Percentiles rank a stretch among this genome's conserved stretches.
phyloP scores from a whole-genome alignment of 1,284 basidiomycete genomes.

The Malassezia yamatoensis region DNA sequence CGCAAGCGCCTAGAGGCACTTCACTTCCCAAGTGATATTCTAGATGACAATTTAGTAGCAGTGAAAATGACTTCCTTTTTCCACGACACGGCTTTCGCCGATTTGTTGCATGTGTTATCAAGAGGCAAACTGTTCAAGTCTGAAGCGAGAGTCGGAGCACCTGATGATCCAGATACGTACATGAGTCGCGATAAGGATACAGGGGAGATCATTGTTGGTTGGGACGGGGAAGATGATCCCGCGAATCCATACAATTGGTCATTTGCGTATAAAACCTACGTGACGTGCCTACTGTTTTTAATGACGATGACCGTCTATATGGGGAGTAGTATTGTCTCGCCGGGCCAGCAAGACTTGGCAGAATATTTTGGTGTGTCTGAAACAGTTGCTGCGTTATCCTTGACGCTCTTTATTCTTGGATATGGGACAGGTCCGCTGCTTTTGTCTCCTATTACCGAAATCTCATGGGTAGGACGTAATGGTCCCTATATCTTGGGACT shows the following conservation, averaged over 20 bases:
- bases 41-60: no score
- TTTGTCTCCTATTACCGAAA: conserved; percentile 43
- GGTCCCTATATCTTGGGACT: conserved; percentile 18
- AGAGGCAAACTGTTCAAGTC: neutral
- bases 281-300: conserved; percentile 37
- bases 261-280: conserved; percentile 30
- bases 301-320: conserved; percentile 52
- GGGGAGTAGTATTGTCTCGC: conserved; percentile 25
- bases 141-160: neutral
- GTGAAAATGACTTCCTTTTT: neutral
- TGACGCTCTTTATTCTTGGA: conserved; percentile 31
- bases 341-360: conserved; percentile 53
- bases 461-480: conserved; percentile 32
- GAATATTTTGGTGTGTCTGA: conserved; percentile 16
- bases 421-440: conserved; percentile 32
- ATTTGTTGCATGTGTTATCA: neutral
- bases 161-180: no score
- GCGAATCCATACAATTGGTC: conserved; percentile 47
- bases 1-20: no score
- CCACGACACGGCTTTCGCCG: neutral
- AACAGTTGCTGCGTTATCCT: conserved; percentile 21
- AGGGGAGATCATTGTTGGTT: conserved; percentile 48
- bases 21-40: no score
- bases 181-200: neutral
- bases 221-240: conserved; percentile 43